Percentiles rank a stretch among this genome's conserved stretches.
These are phyloP conservation scores for Plasmodium fragile DNA, from an alignment of 169 alveolate genomes.

Conservation along the genomic window DNA sequence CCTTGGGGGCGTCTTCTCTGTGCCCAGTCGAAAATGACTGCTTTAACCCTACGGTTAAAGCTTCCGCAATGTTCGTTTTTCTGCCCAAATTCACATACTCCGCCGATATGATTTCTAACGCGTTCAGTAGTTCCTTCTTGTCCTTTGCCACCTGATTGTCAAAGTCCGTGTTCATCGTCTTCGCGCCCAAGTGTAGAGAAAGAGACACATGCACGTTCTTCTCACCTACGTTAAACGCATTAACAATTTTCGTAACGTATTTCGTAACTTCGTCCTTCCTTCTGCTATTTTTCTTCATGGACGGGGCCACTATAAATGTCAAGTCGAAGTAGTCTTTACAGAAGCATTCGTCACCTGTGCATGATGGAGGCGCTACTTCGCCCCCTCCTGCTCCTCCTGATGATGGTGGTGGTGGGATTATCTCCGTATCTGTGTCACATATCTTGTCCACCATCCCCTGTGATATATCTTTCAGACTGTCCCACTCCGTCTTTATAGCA, in stretches of 20 bases:
- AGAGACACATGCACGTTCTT: conserved; percentile 39
- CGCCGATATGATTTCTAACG: background rate
- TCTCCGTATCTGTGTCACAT: conserved; percentile 40
- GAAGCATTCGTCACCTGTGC: conserved; percentile 23
- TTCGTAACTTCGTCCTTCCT: background rate
- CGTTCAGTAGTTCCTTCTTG: conserved; percentile 26
- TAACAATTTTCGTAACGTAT: conserved; percentile 26
- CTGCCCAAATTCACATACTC: background rate
- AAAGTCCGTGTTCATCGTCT: background rate
- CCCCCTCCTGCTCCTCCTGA: background rate
- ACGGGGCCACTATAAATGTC: conserved; percentile 47
- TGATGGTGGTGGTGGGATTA: background rate
- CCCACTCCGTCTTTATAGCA: conserved; percentile 53
- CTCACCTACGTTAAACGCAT: conserved; percentile 10
- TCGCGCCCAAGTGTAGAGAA: conserved; percentile 25
- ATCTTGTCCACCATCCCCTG: conserved; percentile 39
- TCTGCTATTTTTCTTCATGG: background rate
- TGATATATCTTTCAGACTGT: conserved; percentile 41
- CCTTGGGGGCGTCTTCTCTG: conserved; percentile 56
- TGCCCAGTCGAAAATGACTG: conserved; percentile 55
- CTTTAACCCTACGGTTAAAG: conserved; percentile 35
- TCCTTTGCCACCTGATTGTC: conserved; percentile 2
- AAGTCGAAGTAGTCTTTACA: conserved; percentile 58
- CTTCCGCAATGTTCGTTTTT: conserved; percentile 44
- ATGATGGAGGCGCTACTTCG: background rate